Percentiles rank a stretch among this genome's conserved stretches.
Evolutionary conservation across 106 monocot species (phyloP).

Genomic region (Posidonia australis): DNA sequence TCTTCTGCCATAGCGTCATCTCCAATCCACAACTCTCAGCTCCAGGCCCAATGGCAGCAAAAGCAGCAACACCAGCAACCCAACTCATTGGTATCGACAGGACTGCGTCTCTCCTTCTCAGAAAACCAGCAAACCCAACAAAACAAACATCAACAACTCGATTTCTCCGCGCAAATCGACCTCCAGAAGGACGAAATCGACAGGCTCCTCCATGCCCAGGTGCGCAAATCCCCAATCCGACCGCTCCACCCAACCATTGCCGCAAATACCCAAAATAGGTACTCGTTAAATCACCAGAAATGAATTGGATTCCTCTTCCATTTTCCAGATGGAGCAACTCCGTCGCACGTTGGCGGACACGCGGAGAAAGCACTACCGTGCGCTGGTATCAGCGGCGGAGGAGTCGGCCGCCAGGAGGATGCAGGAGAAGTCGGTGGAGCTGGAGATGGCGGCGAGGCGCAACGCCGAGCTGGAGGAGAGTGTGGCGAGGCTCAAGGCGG

Average conservation of each 20-base stretch:
- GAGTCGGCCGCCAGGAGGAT: slow-evolving; percentile 30
- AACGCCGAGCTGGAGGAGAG: slow-evolving; percentile 62
- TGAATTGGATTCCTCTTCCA: too few species aligned
- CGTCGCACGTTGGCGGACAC: slow-evolving; percentile 47
- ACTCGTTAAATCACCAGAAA: too few species aligned
- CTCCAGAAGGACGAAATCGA: slow-evolving; percentile 44
- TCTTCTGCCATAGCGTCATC: too few species aligned
- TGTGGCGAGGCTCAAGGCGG: slow-evolving; percentile 36
- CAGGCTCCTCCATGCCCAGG: slow-evolving; percentile 34
- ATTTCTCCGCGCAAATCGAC: slow-evolving; percentile 34
- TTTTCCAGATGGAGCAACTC: slow-evolving; percentile 58
- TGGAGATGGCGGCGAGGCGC: slow-evolving; percentile 31
- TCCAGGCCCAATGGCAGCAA: not conserved
- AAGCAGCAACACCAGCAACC: slow-evolving; percentile 12
- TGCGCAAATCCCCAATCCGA: not conserved
- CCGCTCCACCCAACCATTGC: too few species aligned
- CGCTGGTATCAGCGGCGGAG: slow-evolving; percentile 41
- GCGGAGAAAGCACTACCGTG: slow-evolving; percentile 31
- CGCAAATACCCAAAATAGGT: too few species aligned
- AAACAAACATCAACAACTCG: not conserved
- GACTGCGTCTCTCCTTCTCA: slow-evolving; percentile 45
- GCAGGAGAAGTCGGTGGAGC: slow-evolving; percentile 57
- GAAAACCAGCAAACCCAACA: slow-evolving; percentile 1
- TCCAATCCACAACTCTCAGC: not conserved
- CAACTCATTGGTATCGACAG: slow-evolving; percentile 43